Conservation (phyloP, 805 yeast species). For the Lachancea waltii region DNA sequence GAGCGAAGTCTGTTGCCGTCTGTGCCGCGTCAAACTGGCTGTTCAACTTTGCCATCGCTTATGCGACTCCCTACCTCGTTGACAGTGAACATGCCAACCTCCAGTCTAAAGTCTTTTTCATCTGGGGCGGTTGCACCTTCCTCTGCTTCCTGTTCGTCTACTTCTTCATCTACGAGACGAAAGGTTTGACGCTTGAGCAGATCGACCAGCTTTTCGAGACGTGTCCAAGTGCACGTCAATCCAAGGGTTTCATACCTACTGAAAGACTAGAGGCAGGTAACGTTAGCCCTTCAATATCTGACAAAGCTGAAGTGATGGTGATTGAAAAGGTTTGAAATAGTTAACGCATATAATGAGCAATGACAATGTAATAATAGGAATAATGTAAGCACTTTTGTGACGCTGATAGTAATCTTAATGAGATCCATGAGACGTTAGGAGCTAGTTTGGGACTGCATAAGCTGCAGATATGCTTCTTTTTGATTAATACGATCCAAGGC, state of each 20-base stretch:
- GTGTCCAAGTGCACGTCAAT: constrained; percentile 14
- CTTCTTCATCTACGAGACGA: constrained; percentile 70
- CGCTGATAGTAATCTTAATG: too few species aligned
- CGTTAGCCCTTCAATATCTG: constrained; percentile 6
- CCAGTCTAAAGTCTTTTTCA: constrained; percentile 59
- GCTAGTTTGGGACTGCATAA: too few species aligned
- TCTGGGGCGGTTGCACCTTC: constrained; percentile 56
- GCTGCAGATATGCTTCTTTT: too few species aligned
- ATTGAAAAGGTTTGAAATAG: constrained; percentile 12
- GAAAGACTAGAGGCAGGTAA: constrained; percentile 6
- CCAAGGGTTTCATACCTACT: constrained; percentile 15
- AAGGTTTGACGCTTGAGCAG: constrained; percentile 76
- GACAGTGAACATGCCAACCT: constrained; percentile 45
- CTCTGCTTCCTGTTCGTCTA: constrained; percentile 57
- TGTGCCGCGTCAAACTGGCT: constrained; percentile 60
- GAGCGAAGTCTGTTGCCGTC: constrained; percentile 51
- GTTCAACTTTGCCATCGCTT: constrained; percentile 65
- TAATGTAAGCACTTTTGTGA: too few species aligned
- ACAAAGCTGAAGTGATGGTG: constrained; percentile 14
- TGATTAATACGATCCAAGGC: too few species aligned
- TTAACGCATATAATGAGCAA: background rate
- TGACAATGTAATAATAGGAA: too few species aligned
- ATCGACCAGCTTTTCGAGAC: constrained; percentile 44
- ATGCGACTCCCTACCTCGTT: constrained; percentile 62
- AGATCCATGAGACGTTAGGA: too few species aligned